These are phyloP conservation scores for Phytophthora meadii DNA, from an alignment of 352 stramenopile species.

Conservation along the genomic window DNA sequence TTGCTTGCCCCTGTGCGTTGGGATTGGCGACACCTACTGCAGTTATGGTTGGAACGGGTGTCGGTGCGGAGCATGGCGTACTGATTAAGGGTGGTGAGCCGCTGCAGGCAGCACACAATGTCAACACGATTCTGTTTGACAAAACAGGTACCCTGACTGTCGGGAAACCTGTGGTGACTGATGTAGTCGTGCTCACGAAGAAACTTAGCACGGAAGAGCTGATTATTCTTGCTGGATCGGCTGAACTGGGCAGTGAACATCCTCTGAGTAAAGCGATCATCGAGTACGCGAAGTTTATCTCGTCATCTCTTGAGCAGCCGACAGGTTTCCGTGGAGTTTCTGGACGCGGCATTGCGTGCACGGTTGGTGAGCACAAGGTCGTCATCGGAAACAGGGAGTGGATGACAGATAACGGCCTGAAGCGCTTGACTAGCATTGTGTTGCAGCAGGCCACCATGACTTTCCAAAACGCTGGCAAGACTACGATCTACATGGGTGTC, in stretches of 20 bases:
- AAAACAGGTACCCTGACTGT: constrained; percentile 99
- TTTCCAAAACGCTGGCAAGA: constrained; percentile 93
- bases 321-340: constrained; percentile 87
- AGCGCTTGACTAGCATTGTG: constrained; percentile 76
- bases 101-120: constrained; percentile 91
- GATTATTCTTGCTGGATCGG: constrained; percentile 89
- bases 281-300: constrained; percentile 89
- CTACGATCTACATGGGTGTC: constrained; percentile 95
- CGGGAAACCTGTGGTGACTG: constrained; percentile 89
- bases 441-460: constrained; percentile 76
- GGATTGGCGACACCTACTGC: constrained; percentile 98
- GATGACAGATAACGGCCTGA: constrained; percentile 82
- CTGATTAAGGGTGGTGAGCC: constrained; percentile 98
- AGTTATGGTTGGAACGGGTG: constrained; percentile 98
- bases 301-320: constrained; percentile 74
- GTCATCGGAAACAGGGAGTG: constrained; percentile 94
- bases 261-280: constrained; percentile 95
- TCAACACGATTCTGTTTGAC: constrained; percentile 98
- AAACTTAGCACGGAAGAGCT: constrained; percentile 83
- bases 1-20: constrained; percentile 99
- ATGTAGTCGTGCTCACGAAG: constrained; percentile 85
- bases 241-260: constrained; percentile 95
- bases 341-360: constrained; percentile 87
- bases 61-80: constrained; percentile 96
- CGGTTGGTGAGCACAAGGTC: constrained; percentile 75